Evolutionary conservation across 163 green algal genomes (phyloP), one percentile per base, ranked within the genome.

Genomic region (Scenedesmus sp.): DNA sequence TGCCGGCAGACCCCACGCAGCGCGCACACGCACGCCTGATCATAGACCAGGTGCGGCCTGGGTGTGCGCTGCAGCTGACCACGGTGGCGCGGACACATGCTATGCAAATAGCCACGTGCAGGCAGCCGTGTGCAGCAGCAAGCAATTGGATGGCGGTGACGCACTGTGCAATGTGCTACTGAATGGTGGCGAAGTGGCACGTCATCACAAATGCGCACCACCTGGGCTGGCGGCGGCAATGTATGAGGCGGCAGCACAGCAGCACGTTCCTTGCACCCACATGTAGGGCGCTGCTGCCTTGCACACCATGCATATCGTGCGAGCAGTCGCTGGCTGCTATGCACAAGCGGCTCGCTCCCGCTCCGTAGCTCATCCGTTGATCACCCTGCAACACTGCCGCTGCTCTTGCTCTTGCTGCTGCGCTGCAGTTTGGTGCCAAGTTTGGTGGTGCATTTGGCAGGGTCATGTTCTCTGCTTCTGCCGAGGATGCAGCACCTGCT

Each of bases 351-450:
- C 10, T 73, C 20, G 64, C 64, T 34, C 34, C 34, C 34, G 34
- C 34, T 46, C 34, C 34, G 34, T 46, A 18, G 26, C 16, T 76
- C 15, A 76, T 16, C 66, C 5, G 4, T 70, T 23, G 12, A 23
- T 4, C 66, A 76, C 66, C 66, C 16, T 76, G 66, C 66, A 76
- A 70, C 34, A 46, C 34, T 82, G 74, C 74, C 16, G 74, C 74
- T 83, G 74, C 18, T n/a, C 26, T 18, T n/a, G 5, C 74, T 57
- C 4, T 34, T 60, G 10, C 46, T 60, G 26, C 34, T 9, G 8
- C 9, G 18, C 67, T 77, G 18, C 73, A 91, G 87, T 91, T 85
- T 91, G 73, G 70, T 76, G 73, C 73, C 70, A 91, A 91, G 73
- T 83, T 66, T 46, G 70, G 73, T 62, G n/a, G 54, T 62, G n/a